A percentile compares a stretch with the other conserved stretches of the same genome.
These are phyloP conservation scores for Dactylellina sp. DNA, from an alignment of 2,329 filamentous ascomycete genomes.

Conservation along the genomic window DNA sequence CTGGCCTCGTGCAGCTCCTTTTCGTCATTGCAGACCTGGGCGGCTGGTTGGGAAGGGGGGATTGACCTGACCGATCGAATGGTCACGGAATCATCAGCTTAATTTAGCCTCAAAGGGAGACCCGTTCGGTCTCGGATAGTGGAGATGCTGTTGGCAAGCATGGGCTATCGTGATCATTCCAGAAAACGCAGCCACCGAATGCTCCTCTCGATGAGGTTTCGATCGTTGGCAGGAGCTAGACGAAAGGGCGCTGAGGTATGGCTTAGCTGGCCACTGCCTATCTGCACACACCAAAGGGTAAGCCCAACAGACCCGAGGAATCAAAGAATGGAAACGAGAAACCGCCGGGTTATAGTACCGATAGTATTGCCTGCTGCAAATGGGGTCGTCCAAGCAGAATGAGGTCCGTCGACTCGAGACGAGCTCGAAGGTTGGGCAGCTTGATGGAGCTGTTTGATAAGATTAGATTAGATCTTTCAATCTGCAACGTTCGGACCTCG, in stretches of 20 bases:
- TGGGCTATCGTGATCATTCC: conserved; percentile 11
- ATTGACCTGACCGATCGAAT: conserved; percentile 52
- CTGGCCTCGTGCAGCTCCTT: conserved; percentile 49
- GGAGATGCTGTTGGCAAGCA: conserved; percentile 6
- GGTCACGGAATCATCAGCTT: conserved; percentile 54
- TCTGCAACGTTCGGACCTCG: conserved; percentile 19
- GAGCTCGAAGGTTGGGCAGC: neutral
- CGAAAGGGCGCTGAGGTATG: neutral
- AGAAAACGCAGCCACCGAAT: conserved; percentile 25
- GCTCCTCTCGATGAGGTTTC: neutral
- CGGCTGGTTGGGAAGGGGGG: conserved; percentile 49
- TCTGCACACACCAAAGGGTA: conserved; percentile 4
- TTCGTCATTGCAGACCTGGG: conserved; percentile 46
- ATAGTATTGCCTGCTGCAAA: neutral
- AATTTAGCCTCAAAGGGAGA: conserved; percentile 48
- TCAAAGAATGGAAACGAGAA: conserved; percentile 28
- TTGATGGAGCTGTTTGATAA: conserved; percentile 4
- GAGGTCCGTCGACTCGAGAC: neutral
- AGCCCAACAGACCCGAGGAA: conserved; percentile 7
- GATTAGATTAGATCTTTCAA: conserved; percentile 22
- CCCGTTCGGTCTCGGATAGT: conserved; percentile 34
- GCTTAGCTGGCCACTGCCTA: conserved; percentile 29
- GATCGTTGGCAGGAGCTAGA: neutral
- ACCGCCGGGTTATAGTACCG: neutral
- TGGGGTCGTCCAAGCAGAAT: neutral